Percentiles rank a stretch among this genome's conserved stretches.
Conservation (phyloP, 176 grass and related monocot species). For the Tillandsia fasciculata region DNA sequence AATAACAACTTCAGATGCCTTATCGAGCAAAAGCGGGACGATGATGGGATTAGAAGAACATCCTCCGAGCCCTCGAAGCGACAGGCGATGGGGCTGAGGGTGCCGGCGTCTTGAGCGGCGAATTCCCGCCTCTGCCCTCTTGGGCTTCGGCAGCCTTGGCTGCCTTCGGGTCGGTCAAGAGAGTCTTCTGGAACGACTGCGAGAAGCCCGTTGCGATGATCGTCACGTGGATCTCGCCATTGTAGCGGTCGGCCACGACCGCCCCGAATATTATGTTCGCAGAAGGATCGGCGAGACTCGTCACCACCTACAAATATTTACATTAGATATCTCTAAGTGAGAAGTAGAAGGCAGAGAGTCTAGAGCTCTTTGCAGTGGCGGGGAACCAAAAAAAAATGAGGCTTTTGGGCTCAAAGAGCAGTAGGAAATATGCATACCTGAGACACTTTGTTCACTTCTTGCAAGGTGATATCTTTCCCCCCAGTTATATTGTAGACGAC, state of each 20-base stretch:
- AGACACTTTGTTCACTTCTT: conserved; percentile 94
- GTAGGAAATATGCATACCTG: conserved; percentile 35
- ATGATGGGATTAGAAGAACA: conserved; percentile 46
- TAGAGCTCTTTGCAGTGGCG: no score
- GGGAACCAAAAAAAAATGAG: no score
- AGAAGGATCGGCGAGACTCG: conserved; percentile 87
- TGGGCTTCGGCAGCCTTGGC: conserved; percentile 38
- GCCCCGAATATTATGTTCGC: conserved; percentile 97
- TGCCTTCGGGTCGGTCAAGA: conserved; percentile 60
- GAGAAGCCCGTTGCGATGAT: conserved; percentile 94
- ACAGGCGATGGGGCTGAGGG: conserved; percentile 18
- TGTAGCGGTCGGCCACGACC: conserved; percentile 84
- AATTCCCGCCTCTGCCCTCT: conserved; percentile 34
- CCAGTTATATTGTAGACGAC: conserved; percentile 97
- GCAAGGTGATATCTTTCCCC: conserved; percentile 91
- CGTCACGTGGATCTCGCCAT: conserved; percentile 80
- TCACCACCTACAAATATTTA: conserved; percentile 56
- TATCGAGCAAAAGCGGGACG: not conserved
- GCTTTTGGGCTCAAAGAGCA: no score
- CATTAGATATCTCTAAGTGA: no score
- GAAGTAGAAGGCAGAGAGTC: no score
- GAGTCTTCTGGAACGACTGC: conserved; percentile 85
- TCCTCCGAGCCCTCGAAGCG: conserved; percentile 43
- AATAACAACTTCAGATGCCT: not conserved
- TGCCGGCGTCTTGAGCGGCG: conserved; percentile 9